A percentile compares a stretch with the other conserved stretches of the same genome.
Conservation (phyloP, 164 flowering plant species). For the Amborella trichopoda region DNA sequence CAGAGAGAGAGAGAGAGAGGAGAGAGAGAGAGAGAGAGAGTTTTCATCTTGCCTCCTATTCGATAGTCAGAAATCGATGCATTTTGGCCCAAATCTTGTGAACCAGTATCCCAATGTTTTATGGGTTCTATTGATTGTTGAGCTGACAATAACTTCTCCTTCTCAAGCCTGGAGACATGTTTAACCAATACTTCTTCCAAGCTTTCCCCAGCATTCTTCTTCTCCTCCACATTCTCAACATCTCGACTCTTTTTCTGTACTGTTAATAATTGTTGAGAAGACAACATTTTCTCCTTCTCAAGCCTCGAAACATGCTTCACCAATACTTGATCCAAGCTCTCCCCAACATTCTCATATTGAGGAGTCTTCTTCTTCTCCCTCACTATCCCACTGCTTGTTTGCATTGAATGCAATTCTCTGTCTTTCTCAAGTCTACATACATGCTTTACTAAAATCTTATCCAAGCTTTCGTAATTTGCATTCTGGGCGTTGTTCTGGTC, state of each 20-base stretch:
- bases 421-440: conserved; percentile 54
- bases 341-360: background rate
- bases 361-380: conserved; percentile 1
- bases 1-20: too few relatives aligned
- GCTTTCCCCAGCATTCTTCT: conserved; percentile 22
- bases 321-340: conserved; percentile 9
- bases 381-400: too few relatives aligned
- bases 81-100: too few relatives aligned
- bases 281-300: conserved; percentile 21
- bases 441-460: conserved; percentile 54
- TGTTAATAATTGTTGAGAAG: conserved; percentile 7
- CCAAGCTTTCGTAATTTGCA: conserved; percentile 45
- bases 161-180: conserved; percentile 52
- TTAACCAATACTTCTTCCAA: conserved; percentile 58
- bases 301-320: conserved; percentile 11
- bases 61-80: too few relatives aligned
- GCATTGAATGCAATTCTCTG: conserved; percentile 17
- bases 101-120: conserved; percentile 18
- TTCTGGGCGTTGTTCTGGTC: conserved; percentile 8
- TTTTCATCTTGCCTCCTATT: too few relatives aligned
- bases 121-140: conserved; percentile 19
- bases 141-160: conserved; percentile 36
- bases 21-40: too few relatives aligned
- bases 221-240: conserved; percentile 11
- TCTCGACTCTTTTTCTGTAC: conserved; percentile 11